phyloP scores from a whole-genome alignment of 1,284 basidiomycete species.

The Coriolopsis trogii region DNA sequence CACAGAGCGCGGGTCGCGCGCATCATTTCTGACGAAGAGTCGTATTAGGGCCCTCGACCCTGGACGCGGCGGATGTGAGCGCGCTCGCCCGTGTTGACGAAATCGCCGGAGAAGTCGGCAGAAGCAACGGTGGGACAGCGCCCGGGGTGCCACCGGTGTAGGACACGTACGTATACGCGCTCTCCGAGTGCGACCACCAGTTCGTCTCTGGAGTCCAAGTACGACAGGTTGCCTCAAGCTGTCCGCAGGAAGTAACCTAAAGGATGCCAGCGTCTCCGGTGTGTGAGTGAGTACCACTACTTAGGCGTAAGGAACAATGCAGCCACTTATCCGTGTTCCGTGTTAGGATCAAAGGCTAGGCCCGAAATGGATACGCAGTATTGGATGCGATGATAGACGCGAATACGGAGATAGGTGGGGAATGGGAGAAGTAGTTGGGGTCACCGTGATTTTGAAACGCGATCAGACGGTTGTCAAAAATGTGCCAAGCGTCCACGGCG shows the following conservation, averaged over 20 bases:
- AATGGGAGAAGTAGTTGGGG: not conserved
- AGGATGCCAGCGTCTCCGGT: too few relatives aligned
- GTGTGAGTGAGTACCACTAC: too few relatives aligned
- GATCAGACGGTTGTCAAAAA: constrained; percentile 3
- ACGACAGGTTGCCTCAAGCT: too few relatives aligned
- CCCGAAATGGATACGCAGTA: too few relatives aligned
- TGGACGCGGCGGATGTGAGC: not conserved
- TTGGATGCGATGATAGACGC: too few relatives aligned
- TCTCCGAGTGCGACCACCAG: too few relatives aligned
- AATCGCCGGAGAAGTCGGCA: constrained; percentile 12
- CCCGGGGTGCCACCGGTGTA: constrained; percentile 4
- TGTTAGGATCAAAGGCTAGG: too few relatives aligned
- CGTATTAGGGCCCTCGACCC: constrained; percentile 7
- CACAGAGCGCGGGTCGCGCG: not conserved
- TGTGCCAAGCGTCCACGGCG: not conserved
- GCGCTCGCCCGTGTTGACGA: not conserved
- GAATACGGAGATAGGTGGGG: not conserved
- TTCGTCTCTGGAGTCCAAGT: too few relatives aligned
- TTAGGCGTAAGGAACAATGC: too few relatives aligned
- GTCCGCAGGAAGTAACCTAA: too few relatives aligned
- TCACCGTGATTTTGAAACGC: constrained; percentile 15
- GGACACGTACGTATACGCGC: not conserved
- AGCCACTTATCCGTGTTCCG: too few relatives aligned
- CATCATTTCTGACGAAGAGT: not conserved
- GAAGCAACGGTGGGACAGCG: not conserved